phyloP scores from a whole-genome alignment of 371 early-diverging fungal genomes.

The Parasitella parasitica region DNA sequence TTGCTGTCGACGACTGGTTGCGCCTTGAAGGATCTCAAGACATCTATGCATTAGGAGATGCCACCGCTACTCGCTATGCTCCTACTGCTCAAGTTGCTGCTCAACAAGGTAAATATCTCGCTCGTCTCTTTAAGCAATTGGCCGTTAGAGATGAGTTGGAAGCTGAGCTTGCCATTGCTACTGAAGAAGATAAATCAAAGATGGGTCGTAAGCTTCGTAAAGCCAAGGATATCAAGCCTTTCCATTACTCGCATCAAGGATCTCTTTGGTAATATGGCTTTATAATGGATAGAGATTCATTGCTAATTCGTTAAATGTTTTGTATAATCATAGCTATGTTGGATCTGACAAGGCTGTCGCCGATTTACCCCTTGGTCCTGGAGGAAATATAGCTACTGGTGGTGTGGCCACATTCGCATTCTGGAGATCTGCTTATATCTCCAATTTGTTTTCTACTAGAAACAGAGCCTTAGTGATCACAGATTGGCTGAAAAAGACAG shows the following conservation, averaged over 20 bases:
- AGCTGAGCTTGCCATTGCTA: slow-evolving; percentile 18
- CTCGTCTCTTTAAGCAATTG: slow-evolving; percentile 63
- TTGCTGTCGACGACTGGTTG: slow-evolving; percentile 83
- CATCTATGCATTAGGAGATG: slow-evolving; percentile 89
- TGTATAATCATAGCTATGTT: slow-evolving; percentile 70
- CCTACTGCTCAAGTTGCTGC: slow-evolving; percentile 94
- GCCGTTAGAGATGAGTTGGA: slow-evolving; percentile 49
- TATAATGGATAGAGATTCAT: too few species aligned
- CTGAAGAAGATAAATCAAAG: slow-evolving; percentile 42
- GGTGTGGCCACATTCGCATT: slow-evolving; percentile 75
- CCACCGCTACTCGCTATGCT: slow-evolving; percentile 82
- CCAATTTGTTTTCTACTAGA: slow-evolving; percentile 78
- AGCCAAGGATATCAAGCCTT: slow-evolving; percentile 60
- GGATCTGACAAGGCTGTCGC: slow-evolving; percentile 90
- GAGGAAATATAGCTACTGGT: slow-evolving; percentile 68
- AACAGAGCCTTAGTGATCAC: slow-evolving; percentile 79
- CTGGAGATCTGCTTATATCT: slow-evolving; percentile 75
- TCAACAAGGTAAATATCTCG: slow-evolving; percentile 87
- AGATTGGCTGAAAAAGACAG: slow-evolving; percentile 87
- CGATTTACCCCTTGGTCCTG: slow-evolving; percentile 77
- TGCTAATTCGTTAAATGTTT: background rate
- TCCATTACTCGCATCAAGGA: slow-evolving; percentile 81
- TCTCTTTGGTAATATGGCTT: slow-evolving; percentile 83
- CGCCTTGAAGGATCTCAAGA: slow-evolving; percentile 70
- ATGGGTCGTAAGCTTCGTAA: slow-evolving; percentile 39